Evolutionary conservation across 768 basidiomycete species (phyloP).

Genomic region (Rhodotorula kratochvilovae): DNA sequence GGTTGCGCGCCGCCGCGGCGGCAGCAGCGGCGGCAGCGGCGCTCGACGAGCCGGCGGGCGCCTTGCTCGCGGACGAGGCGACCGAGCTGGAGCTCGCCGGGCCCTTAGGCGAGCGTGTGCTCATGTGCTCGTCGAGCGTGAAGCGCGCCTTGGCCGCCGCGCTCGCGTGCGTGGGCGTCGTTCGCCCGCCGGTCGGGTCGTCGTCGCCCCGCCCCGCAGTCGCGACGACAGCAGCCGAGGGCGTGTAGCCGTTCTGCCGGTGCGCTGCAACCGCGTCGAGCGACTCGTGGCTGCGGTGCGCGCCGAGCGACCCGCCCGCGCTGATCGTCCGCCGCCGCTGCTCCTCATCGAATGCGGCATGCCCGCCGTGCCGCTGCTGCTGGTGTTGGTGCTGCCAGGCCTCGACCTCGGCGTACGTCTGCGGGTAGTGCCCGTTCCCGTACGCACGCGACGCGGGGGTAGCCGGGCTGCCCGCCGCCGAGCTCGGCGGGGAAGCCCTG

Average conservation of each 20-base stretch:
- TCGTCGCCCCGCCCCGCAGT: neutral
- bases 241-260: neutral
- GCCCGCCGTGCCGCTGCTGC: neutral
- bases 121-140: constrained; percentile 37
- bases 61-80: neutral
- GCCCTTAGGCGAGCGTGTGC: constrained; percentile 23
- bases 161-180: constrained; percentile 6
- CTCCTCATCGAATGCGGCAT: constrained; percentile 14
- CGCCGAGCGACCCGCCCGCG: constrained; percentile 1
- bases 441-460: neutral
- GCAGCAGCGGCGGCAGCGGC: neutral
- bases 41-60: neutral
- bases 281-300: constrained; percentile 7
- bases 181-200: constrained; percentile 6
- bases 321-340: constrained; percentile 18
- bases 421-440: neutral
- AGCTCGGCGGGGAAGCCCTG: neutral
- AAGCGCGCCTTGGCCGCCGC: constrained; percentile 18
- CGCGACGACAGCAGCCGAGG: neutral
- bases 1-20: neutral
- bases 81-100: neutral
- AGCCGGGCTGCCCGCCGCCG: neutral
- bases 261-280: constrained; percentile 17
- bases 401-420: neutral
- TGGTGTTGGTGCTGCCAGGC: neutral